Conservation (phyloP, 2,329 filamentous ascomycete genomes). For the Dothiorella sarmentorum region DNA sequence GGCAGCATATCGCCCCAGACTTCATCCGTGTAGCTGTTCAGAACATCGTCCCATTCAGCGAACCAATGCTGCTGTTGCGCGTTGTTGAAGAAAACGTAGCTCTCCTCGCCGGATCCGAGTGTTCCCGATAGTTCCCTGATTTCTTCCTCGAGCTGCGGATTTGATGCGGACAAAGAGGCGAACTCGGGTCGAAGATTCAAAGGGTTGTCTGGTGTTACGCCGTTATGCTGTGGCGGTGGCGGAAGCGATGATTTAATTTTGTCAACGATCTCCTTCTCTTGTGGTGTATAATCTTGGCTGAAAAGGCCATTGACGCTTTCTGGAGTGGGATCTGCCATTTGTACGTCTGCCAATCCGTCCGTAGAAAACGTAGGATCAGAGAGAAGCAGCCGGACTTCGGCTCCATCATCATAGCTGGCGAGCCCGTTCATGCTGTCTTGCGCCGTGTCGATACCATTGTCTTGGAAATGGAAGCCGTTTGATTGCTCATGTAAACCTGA, state of each 20-base stretch:
- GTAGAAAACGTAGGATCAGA: slow-evolving; percentile 17
- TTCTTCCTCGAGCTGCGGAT: slow-evolving; percentile 9
- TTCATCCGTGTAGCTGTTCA: slow-evolving; percentile 25
- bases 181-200: slow-evolving; percentile 21
- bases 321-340: slow-evolving; percentile 5
- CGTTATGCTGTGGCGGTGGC: slow-evolving; percentile 18
- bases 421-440: neutral
- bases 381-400: slow-evolving; percentile 20
- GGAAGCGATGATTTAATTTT: slow-evolving; percentile 21
- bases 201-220: slow-evolving; percentile 18
- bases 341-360: neutral
- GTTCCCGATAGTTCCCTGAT: neutral
- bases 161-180: neutral
- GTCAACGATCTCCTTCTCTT: slow-evolving; percentile 18
- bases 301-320: slow-evolving; percentile 19
- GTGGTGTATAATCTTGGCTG: slow-evolving; percentile 1
- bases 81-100: neutral
- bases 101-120: neutral
- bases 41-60: slow-evolving; percentile 24
- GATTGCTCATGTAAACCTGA: neutral
- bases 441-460: neutral
- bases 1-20: slow-evolving; percentile 26
- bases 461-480: neutral
- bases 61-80: slow-evolving; percentile 16
- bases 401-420: slow-evolving; percentile 19